A percentile compares a stretch with the other conserved stretches of the same genome.
Conservation (phyloP, 495 filamentous ascomycete species). For the Talaromyces liani region DNA sequence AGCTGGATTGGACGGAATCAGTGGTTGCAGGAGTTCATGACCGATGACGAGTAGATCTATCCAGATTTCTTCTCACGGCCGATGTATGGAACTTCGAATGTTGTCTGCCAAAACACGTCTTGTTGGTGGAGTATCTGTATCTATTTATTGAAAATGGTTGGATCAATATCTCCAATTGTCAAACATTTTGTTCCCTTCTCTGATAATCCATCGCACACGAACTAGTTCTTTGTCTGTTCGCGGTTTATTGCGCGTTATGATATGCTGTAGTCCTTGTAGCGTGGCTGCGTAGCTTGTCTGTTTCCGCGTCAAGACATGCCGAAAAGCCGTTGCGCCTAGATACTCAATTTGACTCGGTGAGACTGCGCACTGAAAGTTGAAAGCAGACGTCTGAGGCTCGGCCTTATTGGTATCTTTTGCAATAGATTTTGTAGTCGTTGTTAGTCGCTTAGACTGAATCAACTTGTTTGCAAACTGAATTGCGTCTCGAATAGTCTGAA, state of each 20-base stretch:
- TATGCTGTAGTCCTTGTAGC: constrained; percentile 54
- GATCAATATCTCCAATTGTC: constrained; percentile 33
- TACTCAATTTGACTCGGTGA: constrained; percentile 61
- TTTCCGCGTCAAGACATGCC: constrained; percentile 54
- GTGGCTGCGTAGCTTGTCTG: constrained; percentile 58
- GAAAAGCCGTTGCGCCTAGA: constrained; percentile 60
- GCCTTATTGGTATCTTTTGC: background rate
- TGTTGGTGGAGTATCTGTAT: background rate
- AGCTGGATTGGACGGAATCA: constrained; percentile 37
- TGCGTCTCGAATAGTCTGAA: constrained; percentile 59
- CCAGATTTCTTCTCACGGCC: background rate
- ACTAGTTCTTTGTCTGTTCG: constrained; percentile 20
- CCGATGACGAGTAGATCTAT: constrained; percentile 20
- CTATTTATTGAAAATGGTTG: background rate
- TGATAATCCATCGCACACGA: constrained; percentile 24
- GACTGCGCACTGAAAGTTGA: constrained; percentile 48
- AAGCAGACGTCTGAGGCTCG: background rate
- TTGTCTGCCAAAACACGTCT: background rate
- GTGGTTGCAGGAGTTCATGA: constrained; percentile 42
- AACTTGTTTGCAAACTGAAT: constrained; percentile 56
- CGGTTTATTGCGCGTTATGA: constrained; percentile 26
- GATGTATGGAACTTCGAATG: background rate
- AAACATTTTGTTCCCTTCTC: constrained; percentile 27
- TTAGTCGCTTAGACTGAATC: constrained; percentile 51
- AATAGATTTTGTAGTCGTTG: constrained; percentile 21